phyloP scores from a whole-genome alignment of 306 rosid genomes.

The Glycine soja region DNA sequence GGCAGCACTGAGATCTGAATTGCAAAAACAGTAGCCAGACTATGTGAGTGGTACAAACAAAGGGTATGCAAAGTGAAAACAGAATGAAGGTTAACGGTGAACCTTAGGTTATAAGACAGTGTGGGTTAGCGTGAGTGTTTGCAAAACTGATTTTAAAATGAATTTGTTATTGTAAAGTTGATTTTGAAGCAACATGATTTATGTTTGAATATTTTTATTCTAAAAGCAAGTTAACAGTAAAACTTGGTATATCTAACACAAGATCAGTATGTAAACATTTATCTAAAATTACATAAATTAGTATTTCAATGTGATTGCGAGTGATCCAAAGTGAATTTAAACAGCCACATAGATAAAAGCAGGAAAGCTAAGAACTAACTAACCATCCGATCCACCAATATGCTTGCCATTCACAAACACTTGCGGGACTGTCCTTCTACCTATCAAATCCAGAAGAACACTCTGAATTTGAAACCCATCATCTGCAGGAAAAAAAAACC shows the following conservation, averaged over 20 bases:
- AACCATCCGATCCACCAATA: slow-evolving; percentile 93
- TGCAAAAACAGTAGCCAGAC: slow-evolving; percentile 15
- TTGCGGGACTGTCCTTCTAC: slow-evolving; percentile 87
- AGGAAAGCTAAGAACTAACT: slow-evolving; percentile 49
- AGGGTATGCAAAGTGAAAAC: background rate
- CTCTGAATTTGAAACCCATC: slow-evolving; percentile 80
- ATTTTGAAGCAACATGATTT: too few relatives aligned
- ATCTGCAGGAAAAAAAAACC: slow-evolving; percentile 52
- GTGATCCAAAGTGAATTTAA: too few relatives aligned
- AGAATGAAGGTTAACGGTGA: background rate
- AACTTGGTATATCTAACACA: too few relatives aligned
- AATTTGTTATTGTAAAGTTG: too few relatives aligned
- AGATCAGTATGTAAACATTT: too few relatives aligned
- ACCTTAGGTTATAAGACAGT: background rate
- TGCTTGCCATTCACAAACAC: slow-evolving; percentile 89
- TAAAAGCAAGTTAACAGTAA: too few relatives aligned
- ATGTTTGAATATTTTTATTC: too few relatives aligned
- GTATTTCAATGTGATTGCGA: too few relatives aligned
- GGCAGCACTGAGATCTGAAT: slow-evolving; percentile 76
- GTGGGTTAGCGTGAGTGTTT: too few relatives aligned
- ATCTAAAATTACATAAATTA: too few relatives aligned
- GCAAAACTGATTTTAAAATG: too few relatives aligned
- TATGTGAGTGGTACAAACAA: background rate
- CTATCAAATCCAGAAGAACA: slow-evolving; percentile 78
- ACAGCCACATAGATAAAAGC: background rate